These are phyloP conservation scores for Talaromyces marneffei DNA, from an alignment of 2,329 filamentous ascomycete genomes.

Conservation along the genomic window DNA sequence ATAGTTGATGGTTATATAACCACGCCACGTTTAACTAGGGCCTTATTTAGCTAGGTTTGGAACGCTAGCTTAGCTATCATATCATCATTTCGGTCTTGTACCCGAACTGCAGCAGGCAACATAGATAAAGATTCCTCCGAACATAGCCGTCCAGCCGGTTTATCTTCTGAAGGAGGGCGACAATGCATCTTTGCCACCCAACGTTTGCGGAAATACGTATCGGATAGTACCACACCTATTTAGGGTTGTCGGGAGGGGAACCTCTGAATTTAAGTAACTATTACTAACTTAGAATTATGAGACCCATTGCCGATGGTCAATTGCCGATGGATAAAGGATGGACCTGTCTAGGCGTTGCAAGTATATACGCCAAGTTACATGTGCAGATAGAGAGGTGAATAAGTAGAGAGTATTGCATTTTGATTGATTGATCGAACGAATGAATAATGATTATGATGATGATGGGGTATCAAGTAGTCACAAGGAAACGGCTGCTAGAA, in stretches of 20 bases:
- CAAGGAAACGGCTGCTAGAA: not conserved
- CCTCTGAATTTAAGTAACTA: not conserved
- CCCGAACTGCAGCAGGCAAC: no score
- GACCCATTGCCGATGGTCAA: not conserved
- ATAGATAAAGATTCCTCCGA: not conserved
- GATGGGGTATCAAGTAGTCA: constrained; percentile 3
- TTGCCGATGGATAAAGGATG: not conserved
- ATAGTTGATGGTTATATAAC: not conserved
- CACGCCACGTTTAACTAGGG: not conserved
- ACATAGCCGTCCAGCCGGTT: not conserved
- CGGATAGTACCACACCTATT: not conserved
- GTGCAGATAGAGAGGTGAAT: no score
- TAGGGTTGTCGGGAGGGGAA: not conserved
- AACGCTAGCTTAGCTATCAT: not conserved
- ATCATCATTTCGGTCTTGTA: not conserved
- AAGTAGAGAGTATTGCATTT: not conserved
- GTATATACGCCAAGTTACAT: not conserved
- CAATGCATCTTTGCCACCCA: not conserved
- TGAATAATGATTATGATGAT: not conserved
- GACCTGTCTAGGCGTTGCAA: not conserved
- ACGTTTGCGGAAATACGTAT: not conserved
- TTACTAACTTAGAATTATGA: not conserved
- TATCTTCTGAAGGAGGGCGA: not conserved
- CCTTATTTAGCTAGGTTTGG: not conserved
- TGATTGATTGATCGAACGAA: not conserved